These are phyloP conservation scores for Calocera viscosa DNA, from an alignment of 768 basidiomycete genomes.

Conservation along the genomic window DNA sequence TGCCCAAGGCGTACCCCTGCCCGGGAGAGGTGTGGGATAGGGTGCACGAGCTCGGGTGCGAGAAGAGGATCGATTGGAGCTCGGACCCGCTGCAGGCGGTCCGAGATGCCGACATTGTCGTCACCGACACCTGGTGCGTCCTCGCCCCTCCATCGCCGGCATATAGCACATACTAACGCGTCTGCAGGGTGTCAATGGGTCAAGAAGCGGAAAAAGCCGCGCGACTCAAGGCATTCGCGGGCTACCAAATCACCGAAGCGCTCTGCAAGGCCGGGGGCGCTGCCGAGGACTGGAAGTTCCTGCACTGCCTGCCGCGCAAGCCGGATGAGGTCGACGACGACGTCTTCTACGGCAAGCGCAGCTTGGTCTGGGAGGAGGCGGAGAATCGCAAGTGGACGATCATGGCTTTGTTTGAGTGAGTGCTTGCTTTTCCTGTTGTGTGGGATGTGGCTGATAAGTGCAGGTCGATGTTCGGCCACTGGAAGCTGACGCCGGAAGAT, in stretches of 20 bases:
- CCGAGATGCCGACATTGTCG: slow-evolving; percentile 78
- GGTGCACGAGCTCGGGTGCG: slow-evolving; percentile 61
- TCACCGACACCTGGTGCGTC: slow-evolving; percentile 87
- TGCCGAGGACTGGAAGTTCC: slow-evolving; percentile 79
- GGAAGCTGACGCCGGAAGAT: slow-evolving; percentile 2
- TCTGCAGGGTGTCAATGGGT: slow-evolving; percentile 90
- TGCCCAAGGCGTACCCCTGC: slow-evolving; percentile 56
- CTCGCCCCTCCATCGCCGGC: background rate
- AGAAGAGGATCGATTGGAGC: slow-evolving; percentile 61
- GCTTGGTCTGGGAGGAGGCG: slow-evolving; percentile 83
- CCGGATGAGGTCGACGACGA: slow-evolving; percentile 90
- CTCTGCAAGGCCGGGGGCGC: slow-evolving; percentile 73
- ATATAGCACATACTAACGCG: background rate
- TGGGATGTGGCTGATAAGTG: background rate
- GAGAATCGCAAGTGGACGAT: slow-evolving; percentile 98
- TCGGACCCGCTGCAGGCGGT: slow-evolving; percentile 77
- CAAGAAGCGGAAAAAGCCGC: slow-evolving; percentile 88
- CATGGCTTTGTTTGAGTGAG: slow-evolving; percentile 82
- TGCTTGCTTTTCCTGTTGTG: slow-evolving; percentile 17
- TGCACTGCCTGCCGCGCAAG: slow-evolving; percentile 94
- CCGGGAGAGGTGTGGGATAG: slow-evolving; percentile 68
- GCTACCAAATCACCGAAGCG: slow-evolving; percentile 87
- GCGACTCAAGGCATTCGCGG: slow-evolving; percentile 71
- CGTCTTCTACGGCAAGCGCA: slow-evolving; percentile 88
- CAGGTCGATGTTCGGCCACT: slow-evolving; percentile 5